Base-by-base conservation (phyloP, 192 early-diverging fungal species). In the Lobosporangium transversale region DNA sequence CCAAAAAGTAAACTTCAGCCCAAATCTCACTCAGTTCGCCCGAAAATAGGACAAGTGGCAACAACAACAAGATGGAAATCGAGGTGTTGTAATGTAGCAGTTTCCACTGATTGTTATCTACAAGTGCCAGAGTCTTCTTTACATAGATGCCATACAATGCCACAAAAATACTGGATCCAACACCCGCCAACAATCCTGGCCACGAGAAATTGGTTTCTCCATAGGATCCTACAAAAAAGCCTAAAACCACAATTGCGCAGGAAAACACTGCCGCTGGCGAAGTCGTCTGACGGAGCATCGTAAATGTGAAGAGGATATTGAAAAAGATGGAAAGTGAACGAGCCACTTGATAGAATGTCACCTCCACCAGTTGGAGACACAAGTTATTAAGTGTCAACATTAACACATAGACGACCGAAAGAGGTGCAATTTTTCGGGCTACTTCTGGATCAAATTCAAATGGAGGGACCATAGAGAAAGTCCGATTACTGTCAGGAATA, bases 91-190 rank as follows among this genome's bases (percentile, higher is more conserved):
- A 90, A 55, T 90, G 89, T 33, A 90, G 78, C 12, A 90, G 79
- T 5, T 83, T 85, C 89, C 89, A 90, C 79, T 90, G 85, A 54
- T 90, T 87, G 66, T 89, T 89, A 20, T 89, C 89, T 15, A 90
- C 84, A n/a, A 70, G 31, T 10, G 27, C 36, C 12, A 90, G 73
- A 1, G 86, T 88, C 81, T 90, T 90, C 69, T 90, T 89, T 18
- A 90, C 89, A 58, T 87, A 90, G 55, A 90, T 90, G 33, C 89
- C 89, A 59, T 90, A 90, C 8, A 90, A 73, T 9, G 89, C 89
- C 15, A 90, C 89, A 81, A 90, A 90, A 23, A 86, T 68, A 60
- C 81, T 83, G 11, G 87, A 88, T 5, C 85, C 86, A 1, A 90
- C 88, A 66, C 89, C 89, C 24, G 86, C 87, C n/a, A 89, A 52